phyloP scores from a whole-genome alignment of 2,329 filamentous ascomycete species.

The Aspergillus sp. region DNA sequence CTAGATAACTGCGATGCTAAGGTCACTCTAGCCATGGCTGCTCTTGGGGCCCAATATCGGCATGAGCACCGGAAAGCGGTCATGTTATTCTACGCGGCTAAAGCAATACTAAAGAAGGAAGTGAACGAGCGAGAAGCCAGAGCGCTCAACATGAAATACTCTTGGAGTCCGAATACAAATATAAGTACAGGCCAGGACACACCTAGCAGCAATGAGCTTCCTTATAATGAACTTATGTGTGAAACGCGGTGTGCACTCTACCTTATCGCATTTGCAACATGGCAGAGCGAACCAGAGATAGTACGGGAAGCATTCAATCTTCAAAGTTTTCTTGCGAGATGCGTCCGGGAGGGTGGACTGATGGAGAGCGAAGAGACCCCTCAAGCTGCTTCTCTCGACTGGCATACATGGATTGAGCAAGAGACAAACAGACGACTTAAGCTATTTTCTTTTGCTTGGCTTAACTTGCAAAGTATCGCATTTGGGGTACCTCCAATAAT shows the following conservation, averaged over 20 bases:
- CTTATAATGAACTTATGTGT: slow-evolving; percentile 4
- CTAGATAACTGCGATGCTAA: slow-evolving; percentile 63
- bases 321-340: slow-evolving; percentile 22
- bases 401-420: slow-evolving; percentile 23
- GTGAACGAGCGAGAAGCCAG: slow-evolving; percentile 22
- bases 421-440: slow-evolving; percentile 25
- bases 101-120: slow-evolving; percentile 64
- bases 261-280: slow-evolving; percentile 27
- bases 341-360: slow-evolving; percentile 19
- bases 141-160: no score
- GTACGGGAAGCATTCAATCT: slow-evolving; percentile 23
- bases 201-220: neutral
- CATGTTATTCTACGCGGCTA: slow-evolving; percentile 51
- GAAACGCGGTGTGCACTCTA: slow-evolving; percentile 12
- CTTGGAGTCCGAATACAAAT: neutral
- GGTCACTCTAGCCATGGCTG: slow-evolving; percentile 63
- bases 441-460: slow-evolving; percentile 26
- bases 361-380: slow-evolving; percentile 5
- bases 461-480: slow-evolving; percentile 27
- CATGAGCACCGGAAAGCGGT: slow-evolving; percentile 38
- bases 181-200: neutral
- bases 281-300: slow-evolving; percentile 21
- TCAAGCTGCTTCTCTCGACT: slow-evolving; percentile 9
- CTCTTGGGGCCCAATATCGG: slow-evolving; percentile 50
- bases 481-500: slow-evolving; percentile 26